phyloP scores from a whole-genome alignment of 2,329 filamentous ascomycete genomes.

The Penicillium sp. region DNA sequence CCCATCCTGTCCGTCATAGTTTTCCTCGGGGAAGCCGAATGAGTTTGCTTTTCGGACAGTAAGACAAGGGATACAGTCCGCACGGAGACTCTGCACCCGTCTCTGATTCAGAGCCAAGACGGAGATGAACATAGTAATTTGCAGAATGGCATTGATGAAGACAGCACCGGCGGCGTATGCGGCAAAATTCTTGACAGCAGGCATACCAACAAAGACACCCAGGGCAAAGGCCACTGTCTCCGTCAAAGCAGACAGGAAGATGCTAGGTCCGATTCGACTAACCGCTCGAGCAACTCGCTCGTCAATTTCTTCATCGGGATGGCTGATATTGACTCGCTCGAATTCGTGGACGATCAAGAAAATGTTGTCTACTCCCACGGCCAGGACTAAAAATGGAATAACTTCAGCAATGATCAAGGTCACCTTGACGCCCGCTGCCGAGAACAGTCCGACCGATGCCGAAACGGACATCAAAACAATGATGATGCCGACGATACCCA shows the following conservation, averaged over 20 bases:
- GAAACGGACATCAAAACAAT: slow-evolving; percentile 98
- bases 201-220: slow-evolving; percentile 94
- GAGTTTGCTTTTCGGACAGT: slow-evolving; percentile 75
- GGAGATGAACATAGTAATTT: slow-evolving; percentile 96
- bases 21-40: slow-evolving; percentile 61
- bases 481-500: slow-evolving; percentile 89
- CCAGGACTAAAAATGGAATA: slow-evolving; percentile 94
- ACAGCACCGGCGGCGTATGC: slow-evolving; percentile 95
- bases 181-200: slow-evolving; percentile 94
- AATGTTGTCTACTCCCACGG: slow-evolving; percentile 97
- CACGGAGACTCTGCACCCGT: slow-evolving; percentile 81
- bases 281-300: slow-evolving; percentile 81
- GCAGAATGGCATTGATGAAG: slow-evolving; percentile 92
- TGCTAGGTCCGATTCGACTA: slow-evolving; percentile 96
- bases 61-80: slow-evolving; percentile 89
- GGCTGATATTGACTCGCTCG: slow-evolving; percentile 87
- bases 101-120: slow-evolving; percentile 88
- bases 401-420: slow-evolving; percentile 98
- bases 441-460: slow-evolving; percentile 92
- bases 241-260: slow-evolving; percentile 89
- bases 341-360: slow-evolving; percentile 99
- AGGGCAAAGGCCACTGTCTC: slow-evolving; percentile 93
- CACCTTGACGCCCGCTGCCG: slow-evolving; percentile 85
- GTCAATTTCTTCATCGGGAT: slow-evolving; percentile 84
- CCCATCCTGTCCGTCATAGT: slow-evolving; percentile 70